Evolutionary conservation across 441 rosid genomes (phyloP), one percentile per base, ranked within the genome.

Genomic region (Croton laevigatus): DNA sequence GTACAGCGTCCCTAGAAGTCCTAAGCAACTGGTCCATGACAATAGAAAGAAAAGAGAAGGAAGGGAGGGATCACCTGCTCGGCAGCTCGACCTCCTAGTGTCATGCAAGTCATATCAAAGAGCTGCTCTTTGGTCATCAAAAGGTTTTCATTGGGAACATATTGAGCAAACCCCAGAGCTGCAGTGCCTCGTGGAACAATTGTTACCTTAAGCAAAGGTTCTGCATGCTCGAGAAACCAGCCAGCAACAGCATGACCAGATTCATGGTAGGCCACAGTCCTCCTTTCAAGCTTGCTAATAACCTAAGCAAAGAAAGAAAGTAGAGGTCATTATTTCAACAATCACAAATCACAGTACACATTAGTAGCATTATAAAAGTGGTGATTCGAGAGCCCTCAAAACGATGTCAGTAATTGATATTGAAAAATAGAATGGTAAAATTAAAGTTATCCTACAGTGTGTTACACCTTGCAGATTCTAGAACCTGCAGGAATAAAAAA

Each of bases 201-300:
- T n/a, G 93, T 82, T 58, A 89, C 95, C 75, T 89, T 88, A 38
- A 86, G 81, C 75, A 89, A 79, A 37, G 89, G 87, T 66, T 89
- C 93, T 37, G 90, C 88, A 75, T 85, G 89, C 71, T 83, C 90
- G 82, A 86, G 67, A 74, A 85, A 88, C 88, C 92, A 89, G 68
- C 88, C 86, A 75, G 84, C 79, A 72, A 88, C 86, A 71, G 91
- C 93, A 77, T 89, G 93, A 71, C 95, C 95, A 5, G 91, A 85
- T 81, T 87, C 95, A 75, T 89, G 92, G 80, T 84, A 86, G 23
- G 90, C 90, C 68, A 88, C 88, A 38, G 90, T 85, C 74, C 81
- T 69, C 65, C 87, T 71, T 71, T 89, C 94, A 58, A 84, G 80
- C 79, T 80, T 82, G 83, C 94, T 89, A 76, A 85, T 85, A 59